Conservation (phyloP, 805 yeast genomes). For the Phaffomyces thermotolerans region DNA sequence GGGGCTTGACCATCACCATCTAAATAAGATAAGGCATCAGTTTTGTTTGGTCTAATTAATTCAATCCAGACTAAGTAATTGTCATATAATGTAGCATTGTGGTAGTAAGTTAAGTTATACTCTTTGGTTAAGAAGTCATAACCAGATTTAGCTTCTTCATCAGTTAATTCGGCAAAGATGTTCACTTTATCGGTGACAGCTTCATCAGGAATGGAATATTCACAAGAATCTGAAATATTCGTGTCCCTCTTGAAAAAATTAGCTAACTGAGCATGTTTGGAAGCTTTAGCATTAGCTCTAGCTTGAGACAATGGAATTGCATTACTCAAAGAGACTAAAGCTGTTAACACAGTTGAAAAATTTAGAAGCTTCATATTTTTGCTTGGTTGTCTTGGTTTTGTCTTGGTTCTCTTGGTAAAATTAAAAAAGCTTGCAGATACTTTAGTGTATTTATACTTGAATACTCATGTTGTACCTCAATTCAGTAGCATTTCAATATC, state of each 20-base stretch:
- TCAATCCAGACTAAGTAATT: conserved; percentile 22
- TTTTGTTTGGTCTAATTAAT: conserved; percentile 21
- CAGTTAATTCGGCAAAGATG: conserved; percentile 18
- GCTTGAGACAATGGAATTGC: background rate
- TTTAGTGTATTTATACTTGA: background rate
- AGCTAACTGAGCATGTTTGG: background rate
- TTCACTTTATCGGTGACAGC: conserved; percentile 14
- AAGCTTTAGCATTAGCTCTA: background rate
- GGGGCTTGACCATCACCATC: conserved; percentile 18
- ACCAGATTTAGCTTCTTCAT: conserved; percentile 17
- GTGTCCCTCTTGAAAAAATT: background rate
- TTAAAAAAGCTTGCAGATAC: background rate
- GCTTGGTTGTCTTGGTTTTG: background rate
- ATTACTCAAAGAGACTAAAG: background rate
- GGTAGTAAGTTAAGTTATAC: conserved; percentile 16
- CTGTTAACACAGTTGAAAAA: background rate
- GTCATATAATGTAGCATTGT: conserved; percentile 17
- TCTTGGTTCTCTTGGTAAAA: background rate
- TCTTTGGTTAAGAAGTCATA: conserved; percentile 10
- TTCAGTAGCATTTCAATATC: no score
- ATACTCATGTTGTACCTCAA: no score
- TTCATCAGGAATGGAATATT: conserved; percentile 10
- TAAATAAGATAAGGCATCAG: conserved; percentile 20
- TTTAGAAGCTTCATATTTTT: background rate
- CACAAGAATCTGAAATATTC: background rate